Evolutionary conservation across 805 yeast genomes (phyloP), one percentile per base, ranked within the genome.

Genomic region (Zygosaccharomyces rouxii): DNA sequence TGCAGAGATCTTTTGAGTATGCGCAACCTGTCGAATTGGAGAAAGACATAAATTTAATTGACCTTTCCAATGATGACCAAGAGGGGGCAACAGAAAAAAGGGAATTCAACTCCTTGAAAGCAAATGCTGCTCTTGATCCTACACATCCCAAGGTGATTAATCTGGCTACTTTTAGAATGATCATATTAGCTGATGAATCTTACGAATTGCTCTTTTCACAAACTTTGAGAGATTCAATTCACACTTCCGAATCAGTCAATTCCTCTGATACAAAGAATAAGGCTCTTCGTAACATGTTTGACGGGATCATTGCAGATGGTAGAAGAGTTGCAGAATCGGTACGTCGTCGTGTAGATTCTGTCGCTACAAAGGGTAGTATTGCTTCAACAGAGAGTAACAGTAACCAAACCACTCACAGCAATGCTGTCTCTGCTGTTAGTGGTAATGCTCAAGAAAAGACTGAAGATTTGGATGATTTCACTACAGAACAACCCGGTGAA

Each of bases 121-220:
- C 88, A 42, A 89, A 89, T 61, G 87, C 81, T 4, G 96, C 96
- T 0, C 70, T 89, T 33, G 87, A 89, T 61, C 96, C 96, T 3
- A 74, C 78, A 28, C 78, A 83, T 28, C 95, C 96, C 1, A 80
- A 84, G 7, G 80, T 71, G 49, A 75, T 90, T 45, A 86, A 85
- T 46, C 71, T 89, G 14, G 88, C 98, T 0, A 89, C 96, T 0
- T 92, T 92, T 70, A 73, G 98, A 53, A 92, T 92, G 99, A 95
- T 94, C 1, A 71, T 94, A 5, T 71, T 92, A 5, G 97, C 98
- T 0, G 97, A 90, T 64, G 98, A 89, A 60, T 86, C 97, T 0
- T 85, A 89, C 56, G 98, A 94, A 65, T 72, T 85, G 35, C 80
- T 92, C 52, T 94, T 94, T 69, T 75, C 87, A 11, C 71, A 74